Conservation (phyloP, 1,284 basidiomycete species). For the Pseudozyma sp. region DNA sequence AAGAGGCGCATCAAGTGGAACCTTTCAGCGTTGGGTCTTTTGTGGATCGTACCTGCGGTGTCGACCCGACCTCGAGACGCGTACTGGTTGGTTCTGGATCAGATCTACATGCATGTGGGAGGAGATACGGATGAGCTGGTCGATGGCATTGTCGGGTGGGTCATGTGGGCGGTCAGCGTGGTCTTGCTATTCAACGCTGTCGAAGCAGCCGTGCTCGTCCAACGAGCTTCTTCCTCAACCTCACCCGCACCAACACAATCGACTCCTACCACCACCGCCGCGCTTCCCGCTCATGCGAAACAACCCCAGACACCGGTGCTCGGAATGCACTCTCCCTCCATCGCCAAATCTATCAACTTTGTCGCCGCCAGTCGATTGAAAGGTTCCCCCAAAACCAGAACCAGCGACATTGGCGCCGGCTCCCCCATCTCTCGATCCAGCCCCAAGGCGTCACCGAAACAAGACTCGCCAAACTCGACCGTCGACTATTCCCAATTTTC, state of each 20-base stretch:
- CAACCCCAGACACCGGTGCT: slow-evolving; percentile 6
- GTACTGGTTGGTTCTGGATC: slow-evolving; percentile 41
- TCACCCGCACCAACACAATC: neutral
- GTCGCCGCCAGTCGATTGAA: slow-evolving; percentile 38
- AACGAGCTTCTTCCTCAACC: slow-evolving; percentile 7
- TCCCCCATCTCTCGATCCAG: slow-evolving; percentile 34
- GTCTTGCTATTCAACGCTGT: slow-evolving; percentile 44
- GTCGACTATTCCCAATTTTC: slow-evolving; percentile 46
- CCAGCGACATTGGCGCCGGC: slow-evolving; percentile 22
- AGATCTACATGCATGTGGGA: slow-evolving; percentile 31
- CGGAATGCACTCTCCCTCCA: slow-evolving; percentile 35
- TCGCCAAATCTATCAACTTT: slow-evolving; percentile 43
- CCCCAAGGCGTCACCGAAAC: slow-evolving; percentile 3
- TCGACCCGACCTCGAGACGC: slow-evolving; percentile 21
- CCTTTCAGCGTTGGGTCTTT: slow-evolving; percentile 16
- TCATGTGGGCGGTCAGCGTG: slow-evolving; percentile 38
- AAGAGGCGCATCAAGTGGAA: slow-evolving; percentile 37
- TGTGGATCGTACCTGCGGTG: slow-evolving; percentile 39
- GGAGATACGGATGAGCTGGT: slow-evolving; percentile 35
- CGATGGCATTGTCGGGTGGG: slow-evolving; percentile 39
- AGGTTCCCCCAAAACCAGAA: slow-evolving; percentile 45
- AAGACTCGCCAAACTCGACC: slow-evolving; percentile 3
- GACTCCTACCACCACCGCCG: neutral
- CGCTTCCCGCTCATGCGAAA: neutral
- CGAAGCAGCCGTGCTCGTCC: slow-evolving; percentile 22